Evolutionary conservation across 257 asterid genomes (phyloP).

Genomic region (Osmanthus fragrans): DNA sequence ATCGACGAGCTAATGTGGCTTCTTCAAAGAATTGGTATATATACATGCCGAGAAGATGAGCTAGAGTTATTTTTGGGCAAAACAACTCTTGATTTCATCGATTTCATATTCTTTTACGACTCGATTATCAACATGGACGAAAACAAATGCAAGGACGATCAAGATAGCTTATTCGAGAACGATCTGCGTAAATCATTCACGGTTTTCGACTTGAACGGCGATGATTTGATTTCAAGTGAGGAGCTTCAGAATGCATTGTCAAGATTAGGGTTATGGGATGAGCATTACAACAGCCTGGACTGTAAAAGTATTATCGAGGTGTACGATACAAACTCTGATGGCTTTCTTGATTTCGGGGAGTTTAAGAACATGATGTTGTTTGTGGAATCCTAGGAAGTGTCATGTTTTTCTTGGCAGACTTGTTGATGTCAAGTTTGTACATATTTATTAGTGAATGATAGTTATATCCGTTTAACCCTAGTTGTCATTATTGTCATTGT

Average conservation of each 20-base stretch:
- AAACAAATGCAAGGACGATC: neutral
- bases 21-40: constrained; percentile 26
- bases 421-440: too few relatives aligned
- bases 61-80: constrained; percentile 25
- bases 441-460: too few relatives aligned
- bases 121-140: constrained; percentile 10
- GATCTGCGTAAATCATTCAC: constrained; percentile 28
- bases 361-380: constrained; percentile 58
- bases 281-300: constrained; percentile 22
- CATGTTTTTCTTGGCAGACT: too few relatives aligned
- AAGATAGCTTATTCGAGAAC: neutral
- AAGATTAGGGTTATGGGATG: constrained; percentile 40
- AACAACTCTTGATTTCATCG: constrained; percentile 29
- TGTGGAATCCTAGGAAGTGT: neutral
- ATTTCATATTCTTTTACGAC: constrained; percentile 32
- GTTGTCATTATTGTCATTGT: too few relatives aligned
- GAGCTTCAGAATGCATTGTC: constrained; percentile 29
- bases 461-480: too few relatives aligned
- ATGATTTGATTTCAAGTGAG: constrained; percentile 33
- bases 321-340: constrained; percentile 56
- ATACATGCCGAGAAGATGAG: constrained; percentile 26
- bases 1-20: constrained; percentile 31
- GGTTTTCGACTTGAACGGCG: constrained; percentile 34
- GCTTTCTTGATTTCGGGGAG: constrained; percentile 61
- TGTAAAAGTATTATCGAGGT: constrained; percentile 42